Conservation (phyloP, 2,329 filamentous ascomycete genomes). For the Colletotrichum destructivum region DNA sequence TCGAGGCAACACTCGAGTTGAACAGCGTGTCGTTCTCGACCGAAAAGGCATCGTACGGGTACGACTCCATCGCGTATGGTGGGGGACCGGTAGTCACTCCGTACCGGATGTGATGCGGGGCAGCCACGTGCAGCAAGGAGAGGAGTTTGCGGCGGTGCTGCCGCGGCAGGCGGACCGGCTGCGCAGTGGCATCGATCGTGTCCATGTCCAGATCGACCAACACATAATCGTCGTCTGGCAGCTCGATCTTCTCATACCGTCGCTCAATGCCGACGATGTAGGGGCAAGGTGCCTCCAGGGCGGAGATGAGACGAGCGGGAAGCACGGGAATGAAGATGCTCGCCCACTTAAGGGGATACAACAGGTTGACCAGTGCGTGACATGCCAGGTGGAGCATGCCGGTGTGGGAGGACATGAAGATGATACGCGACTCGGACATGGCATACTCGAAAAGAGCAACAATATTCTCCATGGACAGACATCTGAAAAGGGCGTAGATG, state of each 20-base stretch:
- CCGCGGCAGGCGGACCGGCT: constrained; percentile 84
- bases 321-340: constrained; percentile 95
- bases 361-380: constrained; percentile 84
- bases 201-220: constrained; percentile 94
- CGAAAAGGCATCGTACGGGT: constrained; percentile 90
- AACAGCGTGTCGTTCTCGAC: constrained; percentile 89
- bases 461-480: constrained; percentile 91
- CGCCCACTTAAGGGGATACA: constrained; percentile 94
- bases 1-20: constrained; percentile 77
- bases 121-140: constrained; percentile 89
- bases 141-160: constrained; percentile 92
- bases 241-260: constrained; percentile 86
- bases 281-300: constrained; percentile 93
- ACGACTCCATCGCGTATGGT: constrained; percentile 93
- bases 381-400: constrained; percentile 96
- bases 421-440: constrained; percentile 93
- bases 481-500: constrained; percentile 92
- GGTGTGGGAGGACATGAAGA: constrained; percentile 94
- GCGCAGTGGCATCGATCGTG: constrained; percentile 85
- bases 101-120: constrained; percentile 89
- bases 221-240: constrained; percentile 96
- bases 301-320: constrained; percentile 88
- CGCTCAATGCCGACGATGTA: constrained; percentile 98
- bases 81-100: constrained; percentile 92
- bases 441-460: constrained; percentile 94